phyloP scores from a whole-genome alignment of 371 early-diverging fungal genomes.

The Rhizopus arrhizus region DNA sequence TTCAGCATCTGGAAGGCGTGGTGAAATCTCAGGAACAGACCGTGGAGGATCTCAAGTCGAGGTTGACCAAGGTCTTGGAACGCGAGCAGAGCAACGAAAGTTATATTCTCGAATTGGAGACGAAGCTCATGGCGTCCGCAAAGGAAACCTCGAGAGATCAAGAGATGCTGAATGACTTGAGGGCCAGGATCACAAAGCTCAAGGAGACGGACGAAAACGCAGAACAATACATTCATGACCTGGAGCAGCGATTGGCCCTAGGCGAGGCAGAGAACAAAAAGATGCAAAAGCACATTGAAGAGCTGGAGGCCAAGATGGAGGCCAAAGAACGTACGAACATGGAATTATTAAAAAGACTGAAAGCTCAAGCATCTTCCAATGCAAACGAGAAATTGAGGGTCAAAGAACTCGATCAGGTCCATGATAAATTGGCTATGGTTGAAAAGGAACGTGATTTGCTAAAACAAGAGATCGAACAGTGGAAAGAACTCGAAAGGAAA shows the following conservation, averaged over 20 bases:
- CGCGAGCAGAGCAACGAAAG: conserved; percentile 40
- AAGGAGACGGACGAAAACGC: conserved; percentile 40
- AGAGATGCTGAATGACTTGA: conserved; percentile 34
- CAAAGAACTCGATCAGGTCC: conserved; percentile 36
- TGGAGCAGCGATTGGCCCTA: conserved; percentile 34
- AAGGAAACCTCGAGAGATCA: conserved; percentile 34
- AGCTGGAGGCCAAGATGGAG: conserved; percentile 29
- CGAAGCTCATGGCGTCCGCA: conserved; percentile 36
- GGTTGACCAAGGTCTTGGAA: conserved; percentile 28
- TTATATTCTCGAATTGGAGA: conserved; percentile 51
- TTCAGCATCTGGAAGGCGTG: conserved; percentile 32
- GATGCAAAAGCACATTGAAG: conserved; percentile 16
- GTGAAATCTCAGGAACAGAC: conserved; percentile 36
- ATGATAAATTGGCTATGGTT: conserved; percentile 19
- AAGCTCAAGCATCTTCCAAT: conserved; percentile 3
- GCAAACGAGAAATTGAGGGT: conserved; percentile 32
- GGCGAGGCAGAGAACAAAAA: conserved; percentile 25
- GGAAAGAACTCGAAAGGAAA: not conserved
- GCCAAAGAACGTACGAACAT: conserved; percentile 23
- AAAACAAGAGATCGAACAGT: conserved; percentile 9
- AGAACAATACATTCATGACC: conserved; percentile 39
- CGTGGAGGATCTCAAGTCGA: conserved; percentile 15
- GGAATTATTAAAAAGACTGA: conserved; percentile 25
- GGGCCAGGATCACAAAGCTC: conserved; percentile 32
- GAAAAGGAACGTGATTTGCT: conserved; percentile 39